Percentiles rank a stretch among this genome's conserved stretches.
These are phyloP conservation scores for Mortierella alpina DNA, from an alignment of 192 early-diverging fungal species.

Conservation along the genomic window DNA sequence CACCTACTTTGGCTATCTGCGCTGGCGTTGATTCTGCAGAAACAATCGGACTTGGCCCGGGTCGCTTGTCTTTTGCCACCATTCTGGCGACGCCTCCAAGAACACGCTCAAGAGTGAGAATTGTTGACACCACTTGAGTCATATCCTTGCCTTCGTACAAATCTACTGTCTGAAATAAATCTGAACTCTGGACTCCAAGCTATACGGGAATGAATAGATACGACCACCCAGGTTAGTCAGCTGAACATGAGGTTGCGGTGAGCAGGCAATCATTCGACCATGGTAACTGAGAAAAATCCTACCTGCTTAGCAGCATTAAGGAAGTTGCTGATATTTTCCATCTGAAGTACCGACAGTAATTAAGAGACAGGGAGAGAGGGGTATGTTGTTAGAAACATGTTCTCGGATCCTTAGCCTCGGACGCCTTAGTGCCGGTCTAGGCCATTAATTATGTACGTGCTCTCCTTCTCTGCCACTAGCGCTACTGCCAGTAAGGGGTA, in stretches of 20 bases:
- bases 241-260: no score
- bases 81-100: conserved; percentile 55
- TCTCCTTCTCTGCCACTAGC: no score
- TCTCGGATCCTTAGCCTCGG: no score
- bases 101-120: conserved; percentile 75
- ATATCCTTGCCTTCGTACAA: conserved; percentile 87
- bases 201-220: conserved; percentile 15
- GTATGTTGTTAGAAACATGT: not conserved
- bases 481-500: no score
- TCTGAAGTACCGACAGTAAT: conserved; percentile 57
- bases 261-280: not conserved
- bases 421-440: no score
- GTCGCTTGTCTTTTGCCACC: conserved; percentile 32
- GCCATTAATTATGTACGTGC: no score
- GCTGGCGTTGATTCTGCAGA: conserved; percentile 17
- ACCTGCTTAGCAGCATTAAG: conserved; percentile 73
- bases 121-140: conserved; percentile 75
- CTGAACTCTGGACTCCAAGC: conserved; percentile 78
- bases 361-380: not conserved
- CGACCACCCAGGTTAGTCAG: not conserved
- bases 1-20: conserved; percentile 6
- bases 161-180: conserved; percentile 85
- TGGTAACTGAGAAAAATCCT: conserved; percentile 4
- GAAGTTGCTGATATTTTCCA: conserved; percentile 87
- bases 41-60: conserved; percentile 32